A percentile compares a stretch with the other conserved stretches of the same genome.
Evolutionary conservation across 176 grass and related monocot genomes (phyloP).

Genomic region (Bromus sterilis): DNA sequence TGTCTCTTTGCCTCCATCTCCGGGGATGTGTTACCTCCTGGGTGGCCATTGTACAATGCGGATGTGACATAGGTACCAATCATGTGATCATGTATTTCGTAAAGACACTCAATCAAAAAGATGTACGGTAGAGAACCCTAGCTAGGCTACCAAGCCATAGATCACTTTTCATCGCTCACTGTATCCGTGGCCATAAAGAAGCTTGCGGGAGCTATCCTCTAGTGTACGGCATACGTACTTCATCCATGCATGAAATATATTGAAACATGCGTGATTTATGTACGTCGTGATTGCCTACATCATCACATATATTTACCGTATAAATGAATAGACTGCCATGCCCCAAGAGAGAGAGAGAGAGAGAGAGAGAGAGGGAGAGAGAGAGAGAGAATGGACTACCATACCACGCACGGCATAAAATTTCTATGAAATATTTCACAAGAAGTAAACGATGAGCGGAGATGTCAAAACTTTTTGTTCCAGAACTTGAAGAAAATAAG

Average conservation of each 20-base stretch:
- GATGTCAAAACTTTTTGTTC: neutral
- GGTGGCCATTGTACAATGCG: conserved; percentile 38
- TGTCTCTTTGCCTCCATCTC: conserved; percentile 68
- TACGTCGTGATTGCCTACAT: neutral
- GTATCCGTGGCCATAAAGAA: conserved; percentile 9
- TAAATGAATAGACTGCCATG: neutral
- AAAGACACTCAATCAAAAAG: conserved; percentile 23
- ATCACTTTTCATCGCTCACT: conserved; percentile 24
- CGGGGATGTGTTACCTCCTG: conserved; percentile 49
- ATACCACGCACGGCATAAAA: neutral
- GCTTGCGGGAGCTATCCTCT: neutral
- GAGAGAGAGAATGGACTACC: neutral
- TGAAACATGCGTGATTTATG: neutral
- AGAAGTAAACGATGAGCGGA: neutral
- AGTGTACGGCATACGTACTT: neutral
- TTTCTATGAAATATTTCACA: neutral
- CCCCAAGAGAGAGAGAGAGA: no score
- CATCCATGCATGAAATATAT: neutral
- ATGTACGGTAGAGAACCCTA: conserved; percentile 33
- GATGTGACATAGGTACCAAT: conserved; percentile 47
- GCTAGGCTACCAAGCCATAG: neutral
- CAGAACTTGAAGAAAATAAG: neutral
- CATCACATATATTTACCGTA: neutral
- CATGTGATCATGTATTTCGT: conserved; percentile 46
- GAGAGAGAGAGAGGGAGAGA: no score